phyloP scores from a whole-genome alignment of 176 grass and related monocot species.

The maize (Zea mays) region DNA sequence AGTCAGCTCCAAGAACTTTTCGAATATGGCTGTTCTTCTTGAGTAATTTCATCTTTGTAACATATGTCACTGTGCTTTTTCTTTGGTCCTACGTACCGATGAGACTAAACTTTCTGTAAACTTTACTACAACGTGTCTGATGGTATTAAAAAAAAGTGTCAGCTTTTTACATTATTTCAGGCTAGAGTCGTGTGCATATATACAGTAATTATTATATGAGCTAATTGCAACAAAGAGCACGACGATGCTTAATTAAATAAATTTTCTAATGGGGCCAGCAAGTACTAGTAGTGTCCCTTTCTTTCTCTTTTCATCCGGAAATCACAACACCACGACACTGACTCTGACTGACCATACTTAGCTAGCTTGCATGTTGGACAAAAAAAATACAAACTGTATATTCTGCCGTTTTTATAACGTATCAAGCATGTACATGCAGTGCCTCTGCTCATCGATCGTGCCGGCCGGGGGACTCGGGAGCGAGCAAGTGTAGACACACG shows the following conservation, averaged over 20 bases:
- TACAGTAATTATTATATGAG: no score
- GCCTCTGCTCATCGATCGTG: neutral
- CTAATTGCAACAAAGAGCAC: no score
- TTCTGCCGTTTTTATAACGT: neutral
- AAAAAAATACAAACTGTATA: neutral
- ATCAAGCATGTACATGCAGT: constrained; percentile 14
- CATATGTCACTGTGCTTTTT: no score
- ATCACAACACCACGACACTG: constrained; percentile 12
- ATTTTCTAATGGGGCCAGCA: no score
- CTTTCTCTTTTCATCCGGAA: neutral
- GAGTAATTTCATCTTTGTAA: neutral
- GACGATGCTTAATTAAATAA: no score
- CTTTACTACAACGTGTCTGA: no score
- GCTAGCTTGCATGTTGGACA: constrained; percentile 5
- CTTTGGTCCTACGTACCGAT: no score
- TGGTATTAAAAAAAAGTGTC: no score
- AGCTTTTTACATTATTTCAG: no score
- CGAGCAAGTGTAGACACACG: neutral
- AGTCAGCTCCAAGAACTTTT: neutral
- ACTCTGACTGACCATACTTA: neutral
- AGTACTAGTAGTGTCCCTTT: neutral
- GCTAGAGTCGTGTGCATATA: no score
- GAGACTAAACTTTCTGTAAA: no score
- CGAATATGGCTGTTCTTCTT: neutral
- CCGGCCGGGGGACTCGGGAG: no score